Percentiles rank a stretch among this genome's conserved stretches.
Evolutionary conservation across 1,284 basidiomycete species (phyloP).

Genomic region (Trichosporon inkin): DNA sequence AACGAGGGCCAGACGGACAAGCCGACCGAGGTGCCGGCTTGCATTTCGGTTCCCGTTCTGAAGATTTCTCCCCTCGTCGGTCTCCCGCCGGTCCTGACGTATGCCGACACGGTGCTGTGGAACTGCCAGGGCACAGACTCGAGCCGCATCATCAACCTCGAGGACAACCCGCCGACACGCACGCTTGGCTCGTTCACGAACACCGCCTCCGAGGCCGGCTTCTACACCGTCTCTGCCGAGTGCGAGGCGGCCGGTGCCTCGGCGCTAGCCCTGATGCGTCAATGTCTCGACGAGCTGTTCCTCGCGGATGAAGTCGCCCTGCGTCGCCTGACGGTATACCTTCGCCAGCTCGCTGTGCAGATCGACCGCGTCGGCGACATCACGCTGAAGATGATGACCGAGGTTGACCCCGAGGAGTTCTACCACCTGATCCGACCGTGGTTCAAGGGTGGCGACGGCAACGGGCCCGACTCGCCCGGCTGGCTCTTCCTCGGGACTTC

Average conservation of each 20-base stretch:
- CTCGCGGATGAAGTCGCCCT: slow-evolving; percentile 74
- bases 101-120: slow-evolving; percentile 89
- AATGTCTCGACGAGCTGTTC: slow-evolving; percentile 87
- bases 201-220: slow-evolving; percentile 79
- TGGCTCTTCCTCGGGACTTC: slow-evolving; percentile 81
- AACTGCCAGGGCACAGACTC: slow-evolving; percentile 64
- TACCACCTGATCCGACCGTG: slow-evolving; percentile 84
- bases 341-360: slow-evolving; percentile 62
- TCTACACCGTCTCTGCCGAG: slow-evolving; percentile 82
- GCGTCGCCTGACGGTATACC: slow-evolving; percentile 67
- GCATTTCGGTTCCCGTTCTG: slow-evolving; percentile 74
- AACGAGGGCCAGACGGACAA: slow-evolving; percentile 32
- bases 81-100: slow-evolving; percentile 85
- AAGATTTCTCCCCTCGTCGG: slow-evolving; percentile 69
- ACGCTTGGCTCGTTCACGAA: slow-evolving; percentile 71
- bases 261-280: slow-evolving; percentile 79
- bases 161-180: slow-evolving; percentile 52
- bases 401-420: slow-evolving; percentile 74
- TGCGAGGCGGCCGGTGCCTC: slow-evolving; percentile 87
- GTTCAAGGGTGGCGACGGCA: slow-evolving; percentile 81
- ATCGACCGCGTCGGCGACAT: slow-evolving; percentile 64
- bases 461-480: slow-evolving; percentile 56
- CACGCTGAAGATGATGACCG: slow-evolving; percentile 64
- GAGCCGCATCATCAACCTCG: slow-evolving; percentile 56
- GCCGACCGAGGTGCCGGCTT: slow-evolving; percentile 56